Evolutionary conservation across 2,329 filamentous ascomycete genomes (phyloP).

Genomic region (Cladorrhinum sp.): DNA sequence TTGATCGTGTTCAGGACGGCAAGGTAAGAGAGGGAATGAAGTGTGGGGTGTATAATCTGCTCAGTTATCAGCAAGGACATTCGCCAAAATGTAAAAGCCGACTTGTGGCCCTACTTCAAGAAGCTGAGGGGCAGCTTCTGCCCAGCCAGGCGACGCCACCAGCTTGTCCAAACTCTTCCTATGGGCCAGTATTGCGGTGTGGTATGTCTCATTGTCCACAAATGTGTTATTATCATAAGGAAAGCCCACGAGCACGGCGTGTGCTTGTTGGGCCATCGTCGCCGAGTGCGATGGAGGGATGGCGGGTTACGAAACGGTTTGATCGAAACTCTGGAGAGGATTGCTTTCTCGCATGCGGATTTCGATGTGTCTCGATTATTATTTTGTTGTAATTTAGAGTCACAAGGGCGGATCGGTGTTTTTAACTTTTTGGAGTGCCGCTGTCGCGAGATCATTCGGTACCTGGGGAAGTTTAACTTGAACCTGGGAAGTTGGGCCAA

Average conservation of each 20-base stretch:
- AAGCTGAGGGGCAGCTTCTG: slow-evolving; percentile 36
- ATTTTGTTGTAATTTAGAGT: neutral
- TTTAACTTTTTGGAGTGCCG: neutral
- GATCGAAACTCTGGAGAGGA: neutral
- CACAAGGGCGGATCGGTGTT: neutral
- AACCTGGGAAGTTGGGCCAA: neutral
- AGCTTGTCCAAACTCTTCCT: slow-evolving; percentile 38
- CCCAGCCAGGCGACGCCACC: slow-evolving; percentile 32
- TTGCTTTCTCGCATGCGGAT: neutral
- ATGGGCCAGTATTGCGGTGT: slow-evolving; percentile 40
- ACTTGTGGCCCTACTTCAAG: slow-evolving; percentile 30
- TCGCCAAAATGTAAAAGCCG: too few relatives aligned
- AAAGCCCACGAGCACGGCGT: slow-evolving; percentile 42
- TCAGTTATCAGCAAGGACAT: too few relatives aligned
- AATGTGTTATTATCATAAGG: slow-evolving; percentile 32
- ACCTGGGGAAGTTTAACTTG: neutral
- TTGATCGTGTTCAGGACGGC: slow-evolving; percentile 42
- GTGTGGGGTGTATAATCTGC: slow-evolving; percentile 43
- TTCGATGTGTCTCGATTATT: neutral
- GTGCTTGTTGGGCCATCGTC: slow-evolving; percentile 37
- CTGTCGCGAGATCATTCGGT: neutral
- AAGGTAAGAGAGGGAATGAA: slow-evolving; percentile 52
- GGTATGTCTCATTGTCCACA: slow-evolving; percentile 37
- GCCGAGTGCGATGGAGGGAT: neutral
- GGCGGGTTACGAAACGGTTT: neutral